A percentile compares a stretch with the other conserved stretches of the same genome.
Conservation (phyloP, 192 early-diverging fungal species). For the Chytriomyces hyalinus region DNA sequence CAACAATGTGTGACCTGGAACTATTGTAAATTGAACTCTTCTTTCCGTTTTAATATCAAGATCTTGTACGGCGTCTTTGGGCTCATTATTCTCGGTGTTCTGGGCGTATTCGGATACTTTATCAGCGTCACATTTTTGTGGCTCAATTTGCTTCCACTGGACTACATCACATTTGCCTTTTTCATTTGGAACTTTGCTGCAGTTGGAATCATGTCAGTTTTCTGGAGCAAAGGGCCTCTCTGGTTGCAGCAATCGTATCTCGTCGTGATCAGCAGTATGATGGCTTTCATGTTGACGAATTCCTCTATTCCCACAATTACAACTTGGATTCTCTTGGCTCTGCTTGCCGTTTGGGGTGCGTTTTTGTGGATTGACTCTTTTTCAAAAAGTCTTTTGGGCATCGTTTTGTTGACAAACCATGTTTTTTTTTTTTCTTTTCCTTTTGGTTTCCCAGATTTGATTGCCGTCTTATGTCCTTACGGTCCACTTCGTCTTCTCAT, state of each 20-base stretch:
- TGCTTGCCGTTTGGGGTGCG: slow-evolving; percentile 83
- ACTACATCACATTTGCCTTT: slow-evolving; percentile 75
- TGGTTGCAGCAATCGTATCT: slow-evolving; percentile 78
- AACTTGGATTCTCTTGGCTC: slow-evolving; percentile 80
- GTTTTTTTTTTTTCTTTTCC: background rate
- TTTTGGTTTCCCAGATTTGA: slow-evolving; percentile 64
- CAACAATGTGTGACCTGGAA: background rate
- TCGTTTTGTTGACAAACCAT: background rate
- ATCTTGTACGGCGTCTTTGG: slow-evolving; percentile 76
- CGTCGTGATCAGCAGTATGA: slow-evolving; percentile 77
- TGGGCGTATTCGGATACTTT: slow-evolving; percentile 79
- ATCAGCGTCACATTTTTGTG: slow-evolving; percentile 51
- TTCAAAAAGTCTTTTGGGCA: background rate
- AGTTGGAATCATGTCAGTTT: slow-evolving; percentile 72
- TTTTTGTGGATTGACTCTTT: background rate
- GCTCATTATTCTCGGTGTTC: slow-evolving; percentile 69
- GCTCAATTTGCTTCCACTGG: slow-evolving; percentile 62
- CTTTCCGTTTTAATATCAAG: slow-evolving; percentile 38
- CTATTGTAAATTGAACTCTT: background rate
- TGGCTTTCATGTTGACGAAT: slow-evolving; percentile 73
- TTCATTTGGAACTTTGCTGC: slow-evolving; percentile 81
- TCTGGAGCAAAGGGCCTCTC: slow-evolving; percentile 79
- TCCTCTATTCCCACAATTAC: slow-evolving; percentile 73
- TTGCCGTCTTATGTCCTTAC: slow-evolving; percentile 90
- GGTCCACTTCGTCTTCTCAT: slow-evolving; percentile 82